A percentile compares a stretch with the other conserved stretches of the same genome.
Conservation (phyloP, 2,329 filamentous ascomycete species). For the Lecanosticta acicola region DNA sequence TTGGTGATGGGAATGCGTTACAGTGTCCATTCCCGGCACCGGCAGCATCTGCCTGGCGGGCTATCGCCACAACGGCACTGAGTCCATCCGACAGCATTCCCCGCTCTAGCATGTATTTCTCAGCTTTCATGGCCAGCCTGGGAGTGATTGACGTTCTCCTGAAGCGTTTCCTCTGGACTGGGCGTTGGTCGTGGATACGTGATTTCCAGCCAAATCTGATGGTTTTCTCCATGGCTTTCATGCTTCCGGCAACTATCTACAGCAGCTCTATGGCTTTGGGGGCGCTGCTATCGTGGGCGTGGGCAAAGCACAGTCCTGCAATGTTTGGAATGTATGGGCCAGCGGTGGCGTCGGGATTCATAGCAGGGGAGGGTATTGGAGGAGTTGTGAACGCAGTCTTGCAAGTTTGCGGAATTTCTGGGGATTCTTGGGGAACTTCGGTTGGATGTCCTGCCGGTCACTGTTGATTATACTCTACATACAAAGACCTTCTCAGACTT, state of each 20-base stretch:
- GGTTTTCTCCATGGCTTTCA: constrained; percentile 52
- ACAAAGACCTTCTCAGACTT: no score
- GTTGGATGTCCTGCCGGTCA: no score
- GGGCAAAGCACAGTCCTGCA: constrained; percentile 29
- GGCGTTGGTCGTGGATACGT: no score
- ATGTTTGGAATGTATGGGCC: constrained; percentile 39
- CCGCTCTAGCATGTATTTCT: no score
- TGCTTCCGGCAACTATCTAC: constrained; percentile 51
- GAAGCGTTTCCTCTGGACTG: no score
- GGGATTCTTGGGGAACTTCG: no score
- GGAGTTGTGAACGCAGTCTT: constrained; percentile 52
- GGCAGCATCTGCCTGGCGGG: constrained; percentile 58
- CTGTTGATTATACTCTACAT: no score
- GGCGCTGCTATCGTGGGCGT: constrained; percentile 46
- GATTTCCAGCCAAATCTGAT: constrained; percentile 58
- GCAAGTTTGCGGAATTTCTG: no score
- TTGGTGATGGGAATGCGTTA: constrained; percentile 44
- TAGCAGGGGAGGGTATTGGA: constrained; percentile 56
- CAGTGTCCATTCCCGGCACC: constrained; percentile 55
- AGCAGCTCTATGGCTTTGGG: constrained; percentile 52
- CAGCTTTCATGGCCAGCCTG: no score
- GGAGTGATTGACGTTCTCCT: no score
- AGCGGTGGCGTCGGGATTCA: constrained; percentile 53
- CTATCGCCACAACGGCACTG: no score
- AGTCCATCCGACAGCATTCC: no score